Evolutionary conservation across 805 yeast genomes (phyloP), one percentile per base, ranked within the genome.

Genomic region (Candida ortonii): DNA sequence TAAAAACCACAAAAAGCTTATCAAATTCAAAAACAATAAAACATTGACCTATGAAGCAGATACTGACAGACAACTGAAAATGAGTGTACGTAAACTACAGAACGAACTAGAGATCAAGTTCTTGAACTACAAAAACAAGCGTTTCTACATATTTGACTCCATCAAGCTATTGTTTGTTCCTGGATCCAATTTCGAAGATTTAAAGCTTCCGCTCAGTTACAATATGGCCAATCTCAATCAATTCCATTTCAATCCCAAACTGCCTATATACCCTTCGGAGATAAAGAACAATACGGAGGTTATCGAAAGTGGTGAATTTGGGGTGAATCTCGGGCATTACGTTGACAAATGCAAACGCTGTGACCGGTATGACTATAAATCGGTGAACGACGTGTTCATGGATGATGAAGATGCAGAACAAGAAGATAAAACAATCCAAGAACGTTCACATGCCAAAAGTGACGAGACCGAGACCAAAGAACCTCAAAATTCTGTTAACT

Each of bases 91-190:
- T 23, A 47, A 46, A 15, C 28, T 54, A 17, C 40, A 49, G 14
- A 47, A 50, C 28, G 56, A 59, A 22, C 31, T 58, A 16, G 59
- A 56, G 39, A 21, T 55, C 23, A 41, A 56, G 23, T 53, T 57
- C 18, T 36, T 54, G 4, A 57, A 53, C 25, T 44, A 45, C 31
- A 44, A 46, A 24, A 52, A 50, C 22, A 52, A 46, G 19, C 33
- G 38, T 14, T 50, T 38, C 28, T 57, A 57, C 27, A 22, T 61
- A 5, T 55, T 48, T 34, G 64, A 57, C 23, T 51, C 56, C 6
- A 37, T 61, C 34, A 57, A 53, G 19, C 37, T 61, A 3, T 44
- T 59, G 15, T 62, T 62, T 38, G 46, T 41, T 11, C 43, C 55
- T 1, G 46, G 46, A 8, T 40, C 30, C 16, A 34, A 36, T n/a